Percentiles rank a stretch among this genome's conserved stretches.
These are phyloP conservation scores for Sporopachydermia lactativora DNA, from an alignment of 805 yeast species.

Conservation along the genomic window DNA sequence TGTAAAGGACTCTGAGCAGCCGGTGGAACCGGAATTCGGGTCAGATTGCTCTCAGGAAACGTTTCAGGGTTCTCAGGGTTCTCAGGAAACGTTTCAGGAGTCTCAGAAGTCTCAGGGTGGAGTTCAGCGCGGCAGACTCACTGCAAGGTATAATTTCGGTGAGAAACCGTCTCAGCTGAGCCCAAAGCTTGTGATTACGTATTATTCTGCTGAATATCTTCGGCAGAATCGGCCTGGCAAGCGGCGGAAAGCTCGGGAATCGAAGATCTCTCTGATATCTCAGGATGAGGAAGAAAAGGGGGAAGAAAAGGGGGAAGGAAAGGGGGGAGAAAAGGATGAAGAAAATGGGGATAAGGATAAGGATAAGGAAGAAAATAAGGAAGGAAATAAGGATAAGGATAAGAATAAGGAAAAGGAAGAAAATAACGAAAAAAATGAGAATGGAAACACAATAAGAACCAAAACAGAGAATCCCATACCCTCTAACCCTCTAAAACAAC, in stretches of 20 bases:
- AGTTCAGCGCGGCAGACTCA: neutral
- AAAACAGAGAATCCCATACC: no score
- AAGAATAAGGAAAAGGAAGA: neutral
- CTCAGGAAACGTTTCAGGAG: neutral
- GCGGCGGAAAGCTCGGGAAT: neutral
- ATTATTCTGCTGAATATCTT: neutral
- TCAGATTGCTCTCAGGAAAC: neutral
- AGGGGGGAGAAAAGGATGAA: neutral
- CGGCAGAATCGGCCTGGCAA: no score
- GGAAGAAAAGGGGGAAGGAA: neutral
- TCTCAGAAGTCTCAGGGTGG: neutral
- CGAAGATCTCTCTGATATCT: no score
- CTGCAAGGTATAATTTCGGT: slow-evolving; percentile 6
- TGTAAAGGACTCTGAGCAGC: slow-evolving; percentile 12
- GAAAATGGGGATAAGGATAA: neutral
- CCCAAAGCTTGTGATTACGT: slow-evolving; percentile 5
- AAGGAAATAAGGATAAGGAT: neutral
- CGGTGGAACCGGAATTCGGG: slow-evolving; percentile 2
- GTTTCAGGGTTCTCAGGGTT: neutral
- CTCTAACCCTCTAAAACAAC: no score
- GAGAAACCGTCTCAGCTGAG: slow-evolving; percentile 5
- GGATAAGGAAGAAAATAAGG: neutral
- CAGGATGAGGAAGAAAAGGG: neutral
- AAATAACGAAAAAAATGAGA: neutral
- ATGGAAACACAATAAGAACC: no score